phyloP scores from a whole-genome alignment of 2,329 filamentous ascomycete genomes.

The Gaeumannomyces sp. region DNA sequence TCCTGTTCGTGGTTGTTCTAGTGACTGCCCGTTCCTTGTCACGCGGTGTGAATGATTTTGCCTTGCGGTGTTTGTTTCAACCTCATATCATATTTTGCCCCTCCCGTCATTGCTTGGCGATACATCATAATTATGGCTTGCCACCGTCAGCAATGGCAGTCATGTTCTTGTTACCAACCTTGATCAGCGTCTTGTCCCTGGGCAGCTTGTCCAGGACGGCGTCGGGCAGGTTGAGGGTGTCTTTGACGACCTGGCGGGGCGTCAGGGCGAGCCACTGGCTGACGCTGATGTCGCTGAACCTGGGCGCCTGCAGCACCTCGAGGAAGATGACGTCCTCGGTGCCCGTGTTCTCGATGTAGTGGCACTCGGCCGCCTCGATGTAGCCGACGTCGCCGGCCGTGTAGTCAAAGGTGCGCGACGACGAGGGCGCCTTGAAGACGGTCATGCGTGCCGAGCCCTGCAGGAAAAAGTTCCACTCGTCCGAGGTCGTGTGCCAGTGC shows the following conservation, averaged over 20 bases:
- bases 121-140: neutral
- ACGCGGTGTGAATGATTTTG: too few species aligned
- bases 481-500: constrained; percentile 55
- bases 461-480: constrained; percentile 58
- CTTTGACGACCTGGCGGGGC: constrained; percentile 50
- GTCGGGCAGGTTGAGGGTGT: constrained; percentile 35
- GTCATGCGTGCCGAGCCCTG: constrained; percentile 50
- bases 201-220: constrained; percentile 13
- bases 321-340: constrained; percentile 51
- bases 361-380: constrained; percentile 46
- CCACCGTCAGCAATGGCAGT: constrained; percentile 14
- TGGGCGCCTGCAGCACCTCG: constrained; percentile 49
- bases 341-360: constrained; percentile 58
- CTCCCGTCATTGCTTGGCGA: too few species aligned
- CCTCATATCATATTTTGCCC: too few species aligned
- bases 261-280: constrained; percentile 54
- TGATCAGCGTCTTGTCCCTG: constrained; percentile 15
- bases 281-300: constrained; percentile 48
- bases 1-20: too few species aligned
- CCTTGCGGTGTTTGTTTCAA: too few species aligned
- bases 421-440: constrained; percentile 44
- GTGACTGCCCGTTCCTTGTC: too few species aligned
- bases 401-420: constrained; percentile 52
- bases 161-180: constrained; percentile 15
- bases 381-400: constrained; percentile 54